Base-by-base conservation (phyloP, 306 rosid genomes). In the Quercus rubra region DNA sequence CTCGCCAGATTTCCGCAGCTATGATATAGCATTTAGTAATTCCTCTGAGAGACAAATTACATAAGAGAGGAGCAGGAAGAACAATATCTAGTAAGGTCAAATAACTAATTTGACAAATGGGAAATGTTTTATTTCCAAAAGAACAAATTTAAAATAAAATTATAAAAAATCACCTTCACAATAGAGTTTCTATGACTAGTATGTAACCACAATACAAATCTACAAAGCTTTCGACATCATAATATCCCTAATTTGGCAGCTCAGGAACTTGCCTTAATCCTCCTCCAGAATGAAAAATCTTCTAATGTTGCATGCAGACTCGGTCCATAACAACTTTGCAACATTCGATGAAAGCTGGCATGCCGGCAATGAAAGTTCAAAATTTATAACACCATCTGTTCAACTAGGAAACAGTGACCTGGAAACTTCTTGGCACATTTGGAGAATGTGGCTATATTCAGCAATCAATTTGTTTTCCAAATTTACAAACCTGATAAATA, bases 181-280 rank as follows among this genome's bases (percentile, higher is more conserved):
- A 76, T 74, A 75, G 76, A 82, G 77, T 82, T 83, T 86, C 90
- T 89, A 85, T 83, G 76, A 85, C 90, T 83, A 86, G 80, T 88
- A 84, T 81, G 84, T 85, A 78, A 85, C 78, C 85, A 83, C 83
- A 79, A 68, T 84, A 84, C 74, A 84, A 86, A 91, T 89, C 87
- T 94, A 94, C 96, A 87, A 77, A 75, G 82, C 86, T 86, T 89
- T 87, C 86, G 58, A 80, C 81, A 82, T 79, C 90, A 84, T 82
- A 78, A 62, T 62, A 49, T 63, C 89, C 77, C 80, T 84, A 82
- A 74, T 81, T 75, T 61, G 77, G 83, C 81, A 74, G 58, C 83
- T 79, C 77, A 76, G 55, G 63, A 70, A 64, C 81, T 83, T 77
- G 74, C 66, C 11, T 30, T 77, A 35, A 77, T 76, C 38, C 84